These are phyloP conservation scores for Musa schizocarpa DNA, from an alignment of 176 grass and related monocot genomes.

Conservation along the genomic window DNA sequence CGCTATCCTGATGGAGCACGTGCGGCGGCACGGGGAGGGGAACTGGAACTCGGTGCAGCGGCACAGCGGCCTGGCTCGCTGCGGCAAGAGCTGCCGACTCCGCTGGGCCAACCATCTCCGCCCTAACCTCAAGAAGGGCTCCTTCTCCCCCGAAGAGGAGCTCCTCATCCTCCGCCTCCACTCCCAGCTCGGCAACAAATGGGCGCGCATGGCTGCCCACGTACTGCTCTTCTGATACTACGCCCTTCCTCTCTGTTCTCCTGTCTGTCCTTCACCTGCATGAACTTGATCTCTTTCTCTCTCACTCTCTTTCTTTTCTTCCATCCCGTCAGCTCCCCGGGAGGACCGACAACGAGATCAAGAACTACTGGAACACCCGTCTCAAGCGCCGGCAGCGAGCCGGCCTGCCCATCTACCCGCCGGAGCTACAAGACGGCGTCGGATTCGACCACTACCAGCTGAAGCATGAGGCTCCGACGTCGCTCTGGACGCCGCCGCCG, in stretches of 20 bases:
- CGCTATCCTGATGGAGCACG: slow-evolving; percentile 38
- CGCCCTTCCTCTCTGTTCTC: too few relatives aligned
- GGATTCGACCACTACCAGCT: not conserved
- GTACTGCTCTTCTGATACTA: not conserved
- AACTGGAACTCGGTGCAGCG: slow-evolving; percentile 65
- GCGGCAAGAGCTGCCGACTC: slow-evolving; percentile 85
- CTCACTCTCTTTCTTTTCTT: not conserved
- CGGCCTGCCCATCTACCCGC: slow-evolving; percentile 52
- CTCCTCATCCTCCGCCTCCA: slow-evolving; percentile 50
- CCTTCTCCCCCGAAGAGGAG: slow-evolving; percentile 64
- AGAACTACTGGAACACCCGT: slow-evolving; percentile 18
- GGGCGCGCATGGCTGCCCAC: slow-evolving; percentile 56
- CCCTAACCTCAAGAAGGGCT: slow-evolving; percentile 72
- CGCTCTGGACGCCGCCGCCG: not conserved
- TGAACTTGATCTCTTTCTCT: not conserved
- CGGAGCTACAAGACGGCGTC: slow-evolving; percentile 34
- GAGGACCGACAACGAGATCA: slow-evolving; percentile 17
- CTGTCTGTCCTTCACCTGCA: not conserved
- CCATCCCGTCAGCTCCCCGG: slow-evolving; percentile 4
- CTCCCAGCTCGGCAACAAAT: slow-evolving; percentile 62
- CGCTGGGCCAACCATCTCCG: slow-evolving; percentile 83
- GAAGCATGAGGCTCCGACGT: not conserved
- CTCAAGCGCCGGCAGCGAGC: slow-evolving; percentile 45
- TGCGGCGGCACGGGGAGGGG: slow-evolving; percentile 46
- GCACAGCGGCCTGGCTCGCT: slow-evolving; percentile 36